Conservation (phyloP, 495 filamentous ascomycete species). For the Cryomyces minteri region DNA sequence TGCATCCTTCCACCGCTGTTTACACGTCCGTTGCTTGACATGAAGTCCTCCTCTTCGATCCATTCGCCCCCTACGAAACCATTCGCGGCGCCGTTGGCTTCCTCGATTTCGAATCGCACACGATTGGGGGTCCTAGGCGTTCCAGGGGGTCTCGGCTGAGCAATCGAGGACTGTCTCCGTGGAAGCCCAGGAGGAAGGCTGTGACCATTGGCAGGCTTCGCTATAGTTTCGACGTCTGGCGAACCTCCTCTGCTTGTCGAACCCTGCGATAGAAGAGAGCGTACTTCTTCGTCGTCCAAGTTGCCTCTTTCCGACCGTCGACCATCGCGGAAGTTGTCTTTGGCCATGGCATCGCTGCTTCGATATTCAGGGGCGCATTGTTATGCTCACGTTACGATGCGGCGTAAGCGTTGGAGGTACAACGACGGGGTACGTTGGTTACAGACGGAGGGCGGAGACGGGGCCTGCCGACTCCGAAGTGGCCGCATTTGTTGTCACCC, state of each 20-base stretch:
- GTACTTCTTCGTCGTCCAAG: background rate
- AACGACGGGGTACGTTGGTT: too few relatives aligned
- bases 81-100: conserved; percentile 15
- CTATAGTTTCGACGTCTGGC: background rate
- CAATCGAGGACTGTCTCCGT: conserved; percentile 20
- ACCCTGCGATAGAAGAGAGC: background rate
- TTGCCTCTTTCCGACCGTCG: background rate
- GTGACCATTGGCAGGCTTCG: background rate
- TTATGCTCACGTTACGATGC: too few relatives aligned
- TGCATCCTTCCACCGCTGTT: conserved; percentile 22
- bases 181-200: background rate
- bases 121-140: conserved; percentile 66
- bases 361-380: background rate
- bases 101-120: conserved; percentile 72
- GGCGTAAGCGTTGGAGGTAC: too few relatives aligned
- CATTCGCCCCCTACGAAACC: conserved; percentile 34
- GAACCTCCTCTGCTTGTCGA: background rate
- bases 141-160: conserved; percentile 20
- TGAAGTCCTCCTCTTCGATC: conserved; percentile 40
- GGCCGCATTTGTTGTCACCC: too few relatives aligned
- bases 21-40: conserved; percentile 5
- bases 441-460: too few relatives aligned
- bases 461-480: too few relatives aligned
- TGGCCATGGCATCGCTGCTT: conserved; percentile 4
- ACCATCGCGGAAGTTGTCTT: background rate